phyloP scores from a whole-genome alignment of 2,329 filamentous ascomycete species.

The Mycosphaerella sp. region DNA sequence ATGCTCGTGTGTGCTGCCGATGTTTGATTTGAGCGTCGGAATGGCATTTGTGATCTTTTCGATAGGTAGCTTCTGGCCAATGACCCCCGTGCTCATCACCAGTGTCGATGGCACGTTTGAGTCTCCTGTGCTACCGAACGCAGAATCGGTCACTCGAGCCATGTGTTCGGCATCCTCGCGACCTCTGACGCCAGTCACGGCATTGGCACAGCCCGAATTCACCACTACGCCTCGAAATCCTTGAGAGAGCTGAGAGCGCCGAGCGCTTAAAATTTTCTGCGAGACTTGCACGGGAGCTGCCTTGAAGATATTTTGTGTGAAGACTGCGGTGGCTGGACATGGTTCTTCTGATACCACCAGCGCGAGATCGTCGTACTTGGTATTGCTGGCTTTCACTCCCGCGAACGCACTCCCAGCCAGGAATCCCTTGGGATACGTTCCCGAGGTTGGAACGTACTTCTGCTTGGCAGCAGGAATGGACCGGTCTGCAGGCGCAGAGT shows the following conservation, averaged over 20 bases:
- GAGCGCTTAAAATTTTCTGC: constrained; percentile 52
- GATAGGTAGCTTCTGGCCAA: constrained; percentile 89
- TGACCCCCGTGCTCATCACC: constrained; percentile 85
- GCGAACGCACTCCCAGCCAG: constrained; percentile 79
- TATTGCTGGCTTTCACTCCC: constrained; percentile 90
- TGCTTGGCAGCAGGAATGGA: constrained; percentile 70
- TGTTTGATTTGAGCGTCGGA: constrained; percentile 63
- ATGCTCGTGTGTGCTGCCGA: constrained; percentile 70
- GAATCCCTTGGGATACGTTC: constrained; percentile 88
- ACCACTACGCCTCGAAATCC: constrained; percentile 77
- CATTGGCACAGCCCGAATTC: constrained; percentile 96
- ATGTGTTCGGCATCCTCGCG: constrained; percentile 82
- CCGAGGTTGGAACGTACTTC: constrained; percentile 80
- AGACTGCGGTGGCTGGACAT: constrained; percentile 83
- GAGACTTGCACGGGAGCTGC: constrained; percentile 90
- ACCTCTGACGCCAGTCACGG: constrained; percentile 85
- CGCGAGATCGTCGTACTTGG: constrained; percentile 81
- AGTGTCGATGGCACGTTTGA: constrained; percentile 25
- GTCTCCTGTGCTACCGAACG: constrained; percentile 39
- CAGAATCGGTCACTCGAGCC: constrained; percentile 69
- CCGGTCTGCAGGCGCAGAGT: constrained; percentile 54
- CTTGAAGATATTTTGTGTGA: constrained; percentile 98
- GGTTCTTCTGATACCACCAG: constrained; percentile 80
- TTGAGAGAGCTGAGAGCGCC: constrained; percentile 55
- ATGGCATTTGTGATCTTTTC: constrained; percentile 81